These are phyloP conservation scores for Phytophthora sp. DNA, from an alignment of 352 stramenopile genomes.

Conservation along the genomic window DNA sequence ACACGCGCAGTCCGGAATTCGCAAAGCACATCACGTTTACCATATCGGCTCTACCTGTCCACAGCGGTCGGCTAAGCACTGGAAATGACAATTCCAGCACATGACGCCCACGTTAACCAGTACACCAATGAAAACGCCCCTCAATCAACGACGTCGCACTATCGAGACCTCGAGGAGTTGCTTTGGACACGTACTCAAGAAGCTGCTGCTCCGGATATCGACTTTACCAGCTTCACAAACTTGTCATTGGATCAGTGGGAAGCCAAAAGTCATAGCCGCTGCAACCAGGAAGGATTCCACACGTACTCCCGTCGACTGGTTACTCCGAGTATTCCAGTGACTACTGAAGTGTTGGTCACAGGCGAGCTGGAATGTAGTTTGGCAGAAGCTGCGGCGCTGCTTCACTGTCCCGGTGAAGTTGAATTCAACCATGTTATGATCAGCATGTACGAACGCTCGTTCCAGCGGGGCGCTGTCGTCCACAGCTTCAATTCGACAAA, in stretches of 20 bases:
- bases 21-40: conserved; percentile 10
- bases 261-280: neutral
- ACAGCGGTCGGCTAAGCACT: neutral
- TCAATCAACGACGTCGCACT: neutral
- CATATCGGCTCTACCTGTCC: neutral
- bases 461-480: conserved; percentile 38
- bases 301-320: conserved; percentile 15
- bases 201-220: conserved; percentile 14
- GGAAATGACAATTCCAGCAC: conserved; percentile 8
- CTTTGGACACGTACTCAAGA: conserved; percentile 19
- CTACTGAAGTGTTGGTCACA: conserved; percentile 22
- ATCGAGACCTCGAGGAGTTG: conserved; percentile 15
- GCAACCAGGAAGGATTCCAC: conserved; percentile 18
- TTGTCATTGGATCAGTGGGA: conserved; percentile 29
- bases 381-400: conserved; percentile 22
- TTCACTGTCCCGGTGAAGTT: conserved; percentile 26
- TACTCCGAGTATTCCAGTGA: conserved; percentile 1
- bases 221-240: conserved; percentile 18
- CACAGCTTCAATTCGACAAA: conserved; percentile 26
- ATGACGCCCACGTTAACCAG: conserved; percentile 9
- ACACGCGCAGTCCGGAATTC: conserved; percentile 12
- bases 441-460: conserved; percentile 37
- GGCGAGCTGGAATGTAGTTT: conserved; percentile 33
- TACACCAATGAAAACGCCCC: neutral
- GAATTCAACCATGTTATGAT: conserved; percentile 35